phyloP scores from a whole-genome alignment of 1,139 yeast species.

The Candida dubliniensis region DNA sequence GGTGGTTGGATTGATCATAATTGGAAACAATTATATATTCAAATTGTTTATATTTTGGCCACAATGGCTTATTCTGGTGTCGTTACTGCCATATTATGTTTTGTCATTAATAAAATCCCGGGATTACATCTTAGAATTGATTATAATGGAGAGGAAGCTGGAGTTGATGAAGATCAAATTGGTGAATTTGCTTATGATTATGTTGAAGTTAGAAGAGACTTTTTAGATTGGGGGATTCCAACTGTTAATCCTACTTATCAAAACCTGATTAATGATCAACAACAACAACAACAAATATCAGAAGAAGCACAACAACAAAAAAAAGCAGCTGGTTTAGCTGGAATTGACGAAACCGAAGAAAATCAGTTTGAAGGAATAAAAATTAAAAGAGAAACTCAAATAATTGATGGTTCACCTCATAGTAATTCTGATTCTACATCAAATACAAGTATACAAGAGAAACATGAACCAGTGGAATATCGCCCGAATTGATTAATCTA shows the following conservation, averaged over 20 bases:
- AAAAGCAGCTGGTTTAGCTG: too few species aligned
- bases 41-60: slow-evolving; percentile 79
- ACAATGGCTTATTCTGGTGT: slow-evolving; percentile 73
- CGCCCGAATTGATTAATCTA: not conserved
- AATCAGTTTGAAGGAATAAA: not conserved
- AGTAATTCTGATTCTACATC: not conserved
- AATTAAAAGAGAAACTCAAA: not conserved
- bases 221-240: slow-evolving; percentile 58
- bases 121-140: slow-evolving; percentile 77
- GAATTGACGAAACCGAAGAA: not conserved
- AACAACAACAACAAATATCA: not conserved
- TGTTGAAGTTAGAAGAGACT: slow-evolving; percentile 94
- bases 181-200: slow-evolving; percentile 98
- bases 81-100: slow-evolving; percentile 76
- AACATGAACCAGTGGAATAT: not conserved
- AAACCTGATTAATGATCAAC: slow-evolving; percentile 9
- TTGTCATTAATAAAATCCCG: slow-evolving; percentile 74
- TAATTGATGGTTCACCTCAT: not conserved
- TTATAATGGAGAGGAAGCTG: slow-evolving; percentile 83
- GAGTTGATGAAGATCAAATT: slow-evolving; percentile 95
- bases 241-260: slow-evolving; percentile 14
- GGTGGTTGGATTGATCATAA: slow-evolving; percentile 95
- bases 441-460: slow-evolving; percentile 1
- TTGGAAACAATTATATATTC: slow-evolving; percentile 88
- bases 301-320: too few species aligned